Conservation (phyloP, 306 rosid genomes). For the Sicyos baderoa region DNA sequence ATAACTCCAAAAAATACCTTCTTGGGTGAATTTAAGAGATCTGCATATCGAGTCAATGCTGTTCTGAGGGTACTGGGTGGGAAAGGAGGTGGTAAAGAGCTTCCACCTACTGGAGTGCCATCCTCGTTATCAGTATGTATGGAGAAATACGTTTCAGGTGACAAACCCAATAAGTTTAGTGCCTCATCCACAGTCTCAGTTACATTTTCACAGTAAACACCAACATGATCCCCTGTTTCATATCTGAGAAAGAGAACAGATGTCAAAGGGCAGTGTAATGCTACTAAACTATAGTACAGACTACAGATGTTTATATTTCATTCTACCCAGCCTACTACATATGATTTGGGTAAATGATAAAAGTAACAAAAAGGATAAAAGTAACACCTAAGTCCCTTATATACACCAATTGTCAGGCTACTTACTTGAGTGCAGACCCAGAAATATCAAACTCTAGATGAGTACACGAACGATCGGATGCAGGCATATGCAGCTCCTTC, state of each 20-base stretch:
- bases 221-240: conserved; percentile 98
- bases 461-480: conserved; percentile 90
- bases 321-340: background rate
- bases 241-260: conserved; percentile 44
- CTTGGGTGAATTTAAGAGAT: conserved; percentile 81
- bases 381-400: background rate
- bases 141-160: conserved; percentile 77
- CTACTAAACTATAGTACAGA: background rate
- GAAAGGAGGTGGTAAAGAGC: conserved; percentile 71
- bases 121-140: conserved; percentile 67
- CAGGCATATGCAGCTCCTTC: conserved; percentile 76
- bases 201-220: conserved; percentile 87
- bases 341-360: background rate
- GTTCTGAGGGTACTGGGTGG: conserved; percentile 70
- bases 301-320: background rate
- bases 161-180: conserved; percentile 47
- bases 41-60: conserved; percentile 68
- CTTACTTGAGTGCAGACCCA: conserved; percentile 70
- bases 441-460: conserved; percentile 90
- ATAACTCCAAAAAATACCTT: conserved; percentile 46
- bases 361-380: background rate
- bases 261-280: background rate
- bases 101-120: conserved; percentile 72
- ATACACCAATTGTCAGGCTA: conserved; percentile 12
- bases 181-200: conserved; percentile 78